Base-by-base conservation (phyloP, 164 flowering plant species). In the Brasenia schreberi region DNA sequence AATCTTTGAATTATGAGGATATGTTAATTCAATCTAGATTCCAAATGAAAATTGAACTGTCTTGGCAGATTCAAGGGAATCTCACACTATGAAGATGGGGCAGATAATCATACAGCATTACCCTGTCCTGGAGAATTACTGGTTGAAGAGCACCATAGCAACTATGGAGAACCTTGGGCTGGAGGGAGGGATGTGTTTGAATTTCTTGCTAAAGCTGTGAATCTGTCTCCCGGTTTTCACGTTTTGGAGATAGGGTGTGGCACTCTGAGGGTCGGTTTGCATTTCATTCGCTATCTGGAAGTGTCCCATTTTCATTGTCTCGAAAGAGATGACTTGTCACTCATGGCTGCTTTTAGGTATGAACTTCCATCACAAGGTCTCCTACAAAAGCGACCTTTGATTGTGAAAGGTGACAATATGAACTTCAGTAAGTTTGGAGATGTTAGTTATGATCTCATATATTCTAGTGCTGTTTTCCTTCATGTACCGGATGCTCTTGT, bases 141-240 rank as follows among this genome's bases (percentile, higher is more conserved):
- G 4, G 96, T 91, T 1, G 97, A 94, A 64, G 86, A 91, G 77
- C 99, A 94, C 71, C 99, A 91, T 67, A 94, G 99, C 82, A 86
- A 94, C 78, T 91, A 94, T 69, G 99, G 99, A 23, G 99, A 94
- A 78, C 99, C 99, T 4, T 94, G 99, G 99, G 99, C 97, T 0
- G 99, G 98, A 39, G 98, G 98, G 7, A 79, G 97, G 0, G 97
- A 94, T 67, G 96, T 91, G 61, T 94, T 91, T 71, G 99, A 91
- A 68, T 94, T 91, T 70, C 86, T 94, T 17, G 99, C 96, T 1
- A 78, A 80, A 63, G 77, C 90, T 0, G 44, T 71, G 17, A 72
- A 67, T 5, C 71, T 94, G n/a, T 67, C 43, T 3, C 89, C 95
- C 5, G 72, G 73, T 43, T 76, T 87, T 0, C 83, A 69, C 9